Evolutionary conservation across 2,329 filamentous ascomycete species (phyloP).

Genomic region (Orbilia quercus): DNA sequence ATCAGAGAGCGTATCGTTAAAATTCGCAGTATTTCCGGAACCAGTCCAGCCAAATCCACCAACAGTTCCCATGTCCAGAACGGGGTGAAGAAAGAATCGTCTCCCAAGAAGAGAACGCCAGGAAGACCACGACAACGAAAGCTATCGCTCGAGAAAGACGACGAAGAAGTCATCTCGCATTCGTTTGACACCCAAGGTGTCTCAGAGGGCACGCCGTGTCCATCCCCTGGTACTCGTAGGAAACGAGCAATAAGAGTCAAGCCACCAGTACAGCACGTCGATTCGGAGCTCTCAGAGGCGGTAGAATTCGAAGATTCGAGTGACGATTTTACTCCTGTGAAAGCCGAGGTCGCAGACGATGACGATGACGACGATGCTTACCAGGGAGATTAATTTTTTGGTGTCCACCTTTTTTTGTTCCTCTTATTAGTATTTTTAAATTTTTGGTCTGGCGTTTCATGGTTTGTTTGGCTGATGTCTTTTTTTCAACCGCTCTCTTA

Average conservation of each 20-base stretch:
- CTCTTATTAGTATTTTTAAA: neutral
- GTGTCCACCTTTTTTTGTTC: neutral
- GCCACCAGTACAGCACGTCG: neutral
- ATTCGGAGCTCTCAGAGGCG: slow-evolving; percentile 30
- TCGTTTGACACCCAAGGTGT: slow-evolving; percentile 20
- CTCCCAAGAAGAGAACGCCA: slow-evolving; percentile 40
- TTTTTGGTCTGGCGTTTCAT: slow-evolving; percentile 1
- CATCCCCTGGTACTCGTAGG: slow-evolving; percentile 46
- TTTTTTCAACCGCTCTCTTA: neutral
- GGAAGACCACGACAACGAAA: slow-evolving; percentile 24
- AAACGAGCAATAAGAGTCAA: slow-evolving; percentile 26
- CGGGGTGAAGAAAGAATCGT: slow-evolving; percentile 48
- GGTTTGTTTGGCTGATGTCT: neutral
- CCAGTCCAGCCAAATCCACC: slow-evolving; percentile 27
- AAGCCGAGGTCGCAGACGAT: slow-evolving; percentile 22
- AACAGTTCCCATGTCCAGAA: slow-evolving; percentile 43
- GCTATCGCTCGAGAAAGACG: slow-evolving; percentile 21
- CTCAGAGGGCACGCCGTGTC: slow-evolving; percentile 20
- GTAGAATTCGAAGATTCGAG: slow-evolving; percentile 29
- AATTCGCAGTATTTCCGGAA: slow-evolving; percentile 33
- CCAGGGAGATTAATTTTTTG: slow-evolving; percentile 20
- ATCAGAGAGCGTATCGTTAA: slow-evolving; percentile 49
- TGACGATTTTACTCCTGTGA: slow-evolving; percentile 34
- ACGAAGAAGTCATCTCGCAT: slow-evolving; percentile 33
- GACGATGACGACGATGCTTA: slow-evolving; percentile 48